Evolutionary conservation across 345 rosid species (phyloP), one percentile per base, ranked within the genome.

Genomic region (Carallia brachiata): DNA sequence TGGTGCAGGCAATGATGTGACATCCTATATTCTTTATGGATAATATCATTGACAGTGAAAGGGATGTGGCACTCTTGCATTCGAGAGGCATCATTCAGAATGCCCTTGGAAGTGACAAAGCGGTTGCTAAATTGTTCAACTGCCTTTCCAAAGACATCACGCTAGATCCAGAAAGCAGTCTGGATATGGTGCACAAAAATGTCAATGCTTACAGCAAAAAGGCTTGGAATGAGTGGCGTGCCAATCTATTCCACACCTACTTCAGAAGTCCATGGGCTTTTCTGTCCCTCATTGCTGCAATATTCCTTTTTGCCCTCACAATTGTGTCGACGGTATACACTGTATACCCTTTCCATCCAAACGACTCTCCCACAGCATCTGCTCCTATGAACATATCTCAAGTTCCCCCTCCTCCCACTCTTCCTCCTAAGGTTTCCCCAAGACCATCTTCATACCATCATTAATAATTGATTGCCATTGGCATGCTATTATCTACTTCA

Each of bases 251-350:
- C 27, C 82, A 79, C 61, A 77, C 81, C 30, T 82, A 84, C 66
- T 86, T 84, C 72, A 78, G 78, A 59, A 86, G 62, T 61, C 86
- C 88, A 1, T 82, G 88, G 90, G 85, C 90, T 39, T 60, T 75
- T 8, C 63, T 78, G 27, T 74, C 87, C 6, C 64, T 84, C 4
- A 64, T 80, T n/a, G 83, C 80, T 7, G 87, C 75, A 0, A 0
- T 82, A 69, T 78, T 86, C 61, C 82, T 86, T 16, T 83, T 84
- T 48, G 81, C 83, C 28, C 81, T 86, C 73, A 79, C 84, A 4
- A 77, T 77, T 4, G 70, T 17, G 16, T 83, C 81, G 63, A 82
- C 85, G 1, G 16, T 79, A 13, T 82, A 70, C 16, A 58, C 82
- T 4, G 31, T 74, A 8, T 12, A 40, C 23, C 63, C 86, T 40